Evolutionary conservation across 371 early-diverging fungal species (phyloP).

Genomic region (Mortierella sp.): DNA sequence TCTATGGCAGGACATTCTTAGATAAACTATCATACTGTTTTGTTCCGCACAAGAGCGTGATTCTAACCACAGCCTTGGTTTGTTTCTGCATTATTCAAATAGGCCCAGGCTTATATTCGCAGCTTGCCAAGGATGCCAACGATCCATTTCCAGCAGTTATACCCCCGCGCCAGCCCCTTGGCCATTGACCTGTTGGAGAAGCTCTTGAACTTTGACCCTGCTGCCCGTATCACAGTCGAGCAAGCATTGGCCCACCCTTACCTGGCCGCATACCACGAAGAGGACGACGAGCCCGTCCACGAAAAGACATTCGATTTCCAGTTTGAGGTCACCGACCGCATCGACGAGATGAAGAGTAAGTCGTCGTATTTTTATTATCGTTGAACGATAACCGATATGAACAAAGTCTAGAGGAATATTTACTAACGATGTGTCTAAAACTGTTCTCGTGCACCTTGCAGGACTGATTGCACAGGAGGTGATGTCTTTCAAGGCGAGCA

Average conservation of each 20-base stretch:
- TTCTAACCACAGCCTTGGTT: background rate
- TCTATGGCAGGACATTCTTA: background rate
- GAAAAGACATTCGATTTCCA: constrained; percentile 89
- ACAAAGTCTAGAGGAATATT: background rate
- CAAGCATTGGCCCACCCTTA: constrained; percentile 88
- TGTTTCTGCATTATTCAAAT: constrained; percentile 1
- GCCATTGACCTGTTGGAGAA: constrained; percentile 88
- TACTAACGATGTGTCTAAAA: background rate
- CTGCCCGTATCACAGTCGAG: constrained; percentile 84
- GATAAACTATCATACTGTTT: too few relatives aligned
- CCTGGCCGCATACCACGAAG: constrained; percentile 82
- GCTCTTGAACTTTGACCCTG: constrained; percentile 86
- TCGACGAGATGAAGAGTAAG: constrained; percentile 91
- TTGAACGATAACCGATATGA: background rate
- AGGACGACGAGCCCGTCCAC: constrained; percentile 83
- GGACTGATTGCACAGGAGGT: constrained; percentile 93
- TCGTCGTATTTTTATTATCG: background rate
- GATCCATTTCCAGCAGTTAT: constrained; percentile 88
- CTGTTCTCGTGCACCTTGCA: constrained; percentile 19
- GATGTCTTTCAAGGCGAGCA: constrained; percentile 71
- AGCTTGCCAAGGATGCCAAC: constrained; percentile 90
- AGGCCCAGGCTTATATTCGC: constrained; percentile 97
- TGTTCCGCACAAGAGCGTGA: background rate
- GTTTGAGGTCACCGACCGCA: constrained; percentile 88
- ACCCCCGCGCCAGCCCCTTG: constrained; percentile 77